Base-by-base conservation (phyloP, 1,284 basidiomycete species). In the Vanrija pseudolonga region DNA sequence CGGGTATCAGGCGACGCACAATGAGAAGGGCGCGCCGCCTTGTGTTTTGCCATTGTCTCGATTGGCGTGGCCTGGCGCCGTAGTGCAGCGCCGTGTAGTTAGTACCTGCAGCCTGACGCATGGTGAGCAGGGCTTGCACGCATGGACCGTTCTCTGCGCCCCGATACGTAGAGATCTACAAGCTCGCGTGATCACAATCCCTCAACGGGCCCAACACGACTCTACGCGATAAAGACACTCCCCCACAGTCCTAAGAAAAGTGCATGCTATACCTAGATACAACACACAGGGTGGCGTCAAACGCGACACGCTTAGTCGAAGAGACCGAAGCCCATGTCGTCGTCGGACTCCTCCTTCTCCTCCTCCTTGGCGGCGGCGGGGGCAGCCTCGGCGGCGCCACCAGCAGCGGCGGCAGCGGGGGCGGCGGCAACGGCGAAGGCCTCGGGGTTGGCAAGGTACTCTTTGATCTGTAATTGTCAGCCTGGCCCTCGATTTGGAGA, bases 361-460 rank as follows among this genome's bases (percentile, higher is more conserved):
- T 87, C 83, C 77, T 83, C 80, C 72, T 81, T 80, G 61, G 75
- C 80, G 60, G 78, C 80, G 26, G 77, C 79, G 53, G 74, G 74
- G 42, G 79, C 77, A 39, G 80, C 79, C 44, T 80, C 80, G 44
- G 82, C 82, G 38, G 81, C 80, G 50, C 80, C 78, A 24, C 79
- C 77, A 55, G 80, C 78, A 40, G 79, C 80, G 19, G 80, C 81
- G 37, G 81, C 82, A 52, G 82, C 84, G 63, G 83, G 81, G 49
- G 87, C 80, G 52, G 88, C 87, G 46, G 86, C 88, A 60, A 80
- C 87, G 56, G 88, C 91, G 75, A 94, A 98, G 28, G 93, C 94
- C 63, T 96, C 92, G 56, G 94, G 94, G 84, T 98, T 96, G 76
- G 88, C 94, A 66, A 98, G 86, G 80, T 87, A 90, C 76, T 90